Evolutionary conservation across 352 stramenopile genomes (phyloP).

Genomic region (Globisporangium yorkense): DNA sequence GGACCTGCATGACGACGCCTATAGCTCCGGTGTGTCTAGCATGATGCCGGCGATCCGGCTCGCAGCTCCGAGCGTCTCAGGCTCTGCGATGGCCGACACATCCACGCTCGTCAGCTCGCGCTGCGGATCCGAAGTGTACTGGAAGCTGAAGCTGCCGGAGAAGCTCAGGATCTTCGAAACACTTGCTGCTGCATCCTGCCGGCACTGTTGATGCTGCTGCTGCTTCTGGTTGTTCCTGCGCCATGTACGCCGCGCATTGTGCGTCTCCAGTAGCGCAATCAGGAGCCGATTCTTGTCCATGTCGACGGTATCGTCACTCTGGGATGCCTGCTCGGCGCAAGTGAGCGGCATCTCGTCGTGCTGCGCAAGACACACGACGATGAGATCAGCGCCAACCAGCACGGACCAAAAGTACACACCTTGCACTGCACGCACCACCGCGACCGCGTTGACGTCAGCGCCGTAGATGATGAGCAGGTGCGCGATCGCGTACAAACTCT

Average conservation of each 20-base stretch:
- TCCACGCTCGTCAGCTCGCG: background rate
- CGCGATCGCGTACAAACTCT: slow-evolving; percentile 51
- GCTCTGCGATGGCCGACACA: background rate
- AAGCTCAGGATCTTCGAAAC: slow-evolving; percentile 22
- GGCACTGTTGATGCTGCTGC: background rate
- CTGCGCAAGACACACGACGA: slow-evolving; percentile 14
- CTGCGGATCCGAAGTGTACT: slow-evolving; percentile 1
- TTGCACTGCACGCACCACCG: slow-evolving; percentile 18
- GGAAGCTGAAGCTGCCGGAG: slow-evolving; percentile 18
- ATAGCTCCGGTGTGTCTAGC: slow-evolving; percentile 25
- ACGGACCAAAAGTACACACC: no score
- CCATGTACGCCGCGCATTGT: slow-evolving; percentile 51
- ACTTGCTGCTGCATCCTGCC: background rate
- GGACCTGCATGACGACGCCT: background rate
- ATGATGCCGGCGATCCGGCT: slow-evolving; percentile 10
- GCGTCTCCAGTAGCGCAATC: slow-evolving; percentile 30
- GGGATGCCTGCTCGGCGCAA: slow-evolving; percentile 27
- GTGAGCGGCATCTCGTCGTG: slow-evolving; percentile 62
- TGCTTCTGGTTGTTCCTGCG: slow-evolving; percentile 15
- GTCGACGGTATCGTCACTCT: background rate
- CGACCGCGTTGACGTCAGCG: slow-evolving; percentile 70
- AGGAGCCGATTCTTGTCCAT: slow-evolving; percentile 24
- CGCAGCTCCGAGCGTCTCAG: background rate
- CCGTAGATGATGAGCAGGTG: slow-evolving; percentile 66
- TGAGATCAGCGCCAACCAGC: background rate